Percentiles rank a stretch among this genome's conserved stretches.
phyloP scores from a whole-genome alignment of 768 basidiomycete species.

The Tylopilus balloui region DNA sequence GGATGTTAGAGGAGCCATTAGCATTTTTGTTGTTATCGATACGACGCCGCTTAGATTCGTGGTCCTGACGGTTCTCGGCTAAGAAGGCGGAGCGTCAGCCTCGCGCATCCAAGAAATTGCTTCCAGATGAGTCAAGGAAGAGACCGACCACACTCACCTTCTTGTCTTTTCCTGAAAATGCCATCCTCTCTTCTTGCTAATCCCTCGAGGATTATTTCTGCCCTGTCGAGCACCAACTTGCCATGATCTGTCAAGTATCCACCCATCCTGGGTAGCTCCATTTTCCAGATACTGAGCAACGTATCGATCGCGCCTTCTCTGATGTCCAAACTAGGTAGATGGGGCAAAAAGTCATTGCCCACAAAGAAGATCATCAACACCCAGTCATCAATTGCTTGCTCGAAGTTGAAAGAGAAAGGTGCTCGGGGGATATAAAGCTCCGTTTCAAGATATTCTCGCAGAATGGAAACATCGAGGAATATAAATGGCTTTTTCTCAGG shows the following conservation, averaged over 20 bases:
- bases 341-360: slow-evolving; percentile 96
- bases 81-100: slow-evolving; percentile 16
- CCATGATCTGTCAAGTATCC: slow-evolving; percentile 96
- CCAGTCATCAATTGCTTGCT: slow-evolving; percentile 99
- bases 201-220: slow-evolving; percentile 93
- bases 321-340: slow-evolving; percentile 97
- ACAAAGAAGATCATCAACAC: slow-evolving; percentile 99
- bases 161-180: slow-evolving; percentile 87
- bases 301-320: slow-evolving; percentile 99
- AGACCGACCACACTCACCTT: slow-evolving; percentile 58
- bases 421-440: slow-evolving; percentile 81
- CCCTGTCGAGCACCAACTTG: slow-evolving; percentile 75
- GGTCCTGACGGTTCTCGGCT: slow-evolving; percentile 94
- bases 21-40: slow-evolving; percentile 45
- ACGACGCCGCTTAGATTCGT: slow-evolving; percentile 85
- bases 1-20: slow-evolving; percentile 37
- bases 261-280: slow-evolving; percentile 91
- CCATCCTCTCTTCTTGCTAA: slow-evolving; percentile 93
- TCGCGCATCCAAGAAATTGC: slow-evolving; percentile 4
- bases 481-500: slow-evolving; percentile 89
- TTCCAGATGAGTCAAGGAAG: slow-evolving; percentile 4
- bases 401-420: slow-evolving; percentile 86
- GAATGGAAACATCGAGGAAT: slow-evolving; percentile 93
- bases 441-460: slow-evolving; percentile 97
- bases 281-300: slow-evolving; percentile 92